These are phyloP conservation scores for Hanseniaspora vineae DNA, from an alignment of 805 yeast species.

Conservation along the genomic window DNA sequence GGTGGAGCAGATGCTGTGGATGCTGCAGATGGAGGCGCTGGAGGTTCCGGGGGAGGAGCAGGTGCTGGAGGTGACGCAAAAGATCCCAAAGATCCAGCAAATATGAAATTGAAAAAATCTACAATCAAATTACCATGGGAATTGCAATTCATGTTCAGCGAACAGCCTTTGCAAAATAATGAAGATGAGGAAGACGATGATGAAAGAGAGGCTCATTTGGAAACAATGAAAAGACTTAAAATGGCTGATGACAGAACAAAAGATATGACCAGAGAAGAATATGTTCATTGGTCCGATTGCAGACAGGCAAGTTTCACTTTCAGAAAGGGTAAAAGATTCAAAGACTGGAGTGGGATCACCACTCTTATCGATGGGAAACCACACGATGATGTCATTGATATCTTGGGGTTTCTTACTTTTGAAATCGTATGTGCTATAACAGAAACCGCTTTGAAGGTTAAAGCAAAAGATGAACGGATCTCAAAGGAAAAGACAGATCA, in stretches of 20 bases:
- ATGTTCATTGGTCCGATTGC: conserved; percentile 98
- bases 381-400: conserved; percentile 92
- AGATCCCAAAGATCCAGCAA: conserved; percentile 28
- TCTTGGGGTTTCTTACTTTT: conserved; percentile 86
- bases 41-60: conserved; percentile 5
- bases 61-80: conserved; percentile 25
- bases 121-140: conserved; percentile 92
- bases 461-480: conserved; percentile 49
- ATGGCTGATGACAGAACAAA: conserved; percentile 89
- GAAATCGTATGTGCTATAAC: conserved; percentile 93
- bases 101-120: conserved; percentile 55
- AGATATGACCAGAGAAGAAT: conserved; percentile 92
- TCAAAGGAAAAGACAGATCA: conserved; percentile 25
- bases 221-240: conserved; percentile 78
- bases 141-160: conserved; percentile 81
- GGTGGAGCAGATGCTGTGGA: conserved; percentile 33
- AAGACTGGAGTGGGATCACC: conserved; percentile 91
- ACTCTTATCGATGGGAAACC: conserved; percentile 81
- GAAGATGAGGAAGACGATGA: conserved; percentile 55
- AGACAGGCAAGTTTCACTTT: conserved; percentile 95
- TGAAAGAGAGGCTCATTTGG: conserved; percentile 77
- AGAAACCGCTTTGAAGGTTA: conserved; percentile 77
- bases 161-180: conserved; percentile 68
- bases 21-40: conserved; percentile 11
- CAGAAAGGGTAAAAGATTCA: conserved; percentile 82